Evolutionary conservation across 1,284 basidiomycete genomes (phyloP), one percentile per base, ranked within the genome.

Genomic region (Ganoderma leucocontextum): DNA sequence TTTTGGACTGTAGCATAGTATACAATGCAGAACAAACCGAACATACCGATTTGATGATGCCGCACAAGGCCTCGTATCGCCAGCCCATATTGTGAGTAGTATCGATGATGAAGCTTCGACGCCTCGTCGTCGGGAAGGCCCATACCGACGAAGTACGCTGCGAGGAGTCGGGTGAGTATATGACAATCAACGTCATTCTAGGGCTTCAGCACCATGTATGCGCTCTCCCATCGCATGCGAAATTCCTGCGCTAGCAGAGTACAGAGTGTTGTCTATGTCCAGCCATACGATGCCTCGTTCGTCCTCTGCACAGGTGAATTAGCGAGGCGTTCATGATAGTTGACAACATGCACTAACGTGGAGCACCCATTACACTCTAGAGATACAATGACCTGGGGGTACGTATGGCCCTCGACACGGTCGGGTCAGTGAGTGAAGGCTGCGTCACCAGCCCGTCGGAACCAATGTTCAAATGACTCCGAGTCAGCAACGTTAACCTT

Each of bases 201-300:
- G n/a, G 33, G n/a, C 35, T 52, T 22, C 25, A 35, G 66, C 73
- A 91, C 92, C 86, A 74, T 94, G 92, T 64, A 96, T 96, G 60
- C 89, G 88, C 71, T 91, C 80, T 19, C 89, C 89, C 94, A 96
- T 95, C n/a, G 84, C 89, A 70, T 93, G 87, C 7, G 91, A 90
- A 66, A 96, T 94, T 77, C 85, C 89, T 13, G 89, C 84, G 75
- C 86, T 91, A 0, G 91, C 87, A 19, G 92, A 92, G 79, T 95
- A 95, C 17, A 95, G 84, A 1, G 94, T 95, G 75, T 95, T 95
- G 80, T 96, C 95, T 70, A 96, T 94, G 77, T 96, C 95, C 68
- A 96, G 89, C 88, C 91, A 95, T 44, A 94, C 83, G 60, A 94
- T 81, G 68, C 78, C 78, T 25, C 88, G 84, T 67, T 89, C 85